A percentile compares a stretch with the other conserved stretches of the same genome.
Conservation (phyloP, 2,329 filamentous ascomycete species). For the Claviceps digitariae region DNA sequence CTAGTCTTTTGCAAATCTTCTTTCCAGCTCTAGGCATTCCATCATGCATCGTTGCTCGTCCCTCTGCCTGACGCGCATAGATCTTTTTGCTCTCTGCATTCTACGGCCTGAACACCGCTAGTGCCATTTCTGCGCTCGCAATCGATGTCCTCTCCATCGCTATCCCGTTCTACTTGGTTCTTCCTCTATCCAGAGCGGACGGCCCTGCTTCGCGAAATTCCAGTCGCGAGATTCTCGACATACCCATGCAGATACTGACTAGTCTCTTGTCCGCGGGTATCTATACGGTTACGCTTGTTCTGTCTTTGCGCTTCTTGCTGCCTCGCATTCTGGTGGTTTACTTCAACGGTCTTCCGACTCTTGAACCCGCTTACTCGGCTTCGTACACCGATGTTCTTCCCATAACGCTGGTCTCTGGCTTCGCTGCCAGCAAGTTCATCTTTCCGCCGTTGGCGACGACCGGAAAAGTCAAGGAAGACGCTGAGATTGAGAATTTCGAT, state of each 20-base stretch:
- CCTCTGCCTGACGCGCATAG: slow-evolving; percentile 21
- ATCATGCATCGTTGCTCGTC: too few relatives aligned
- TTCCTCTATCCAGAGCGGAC: slow-evolving; percentile 52
- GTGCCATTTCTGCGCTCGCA: slow-evolving; percentile 45
- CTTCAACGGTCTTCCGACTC: slow-evolving; percentile 57
- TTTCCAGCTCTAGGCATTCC: not conserved
- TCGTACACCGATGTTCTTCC: slow-evolving; percentile 49
- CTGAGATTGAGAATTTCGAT: slow-evolving; percentile 42
- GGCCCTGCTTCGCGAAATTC: slow-evolving; percentile 37
- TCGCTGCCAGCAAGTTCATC: slow-evolving; percentile 62
- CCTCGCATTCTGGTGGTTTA: slow-evolving; percentile 59
- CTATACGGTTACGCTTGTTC: slow-evolving; percentile 60
- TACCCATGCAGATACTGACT: slow-evolving; percentile 48
- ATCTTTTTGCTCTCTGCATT: slow-evolving; percentile 66
- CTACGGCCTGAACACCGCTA: slow-evolving; percentile 53
- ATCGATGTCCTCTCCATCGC: slow-evolving; percentile 59
- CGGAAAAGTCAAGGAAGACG: slow-evolving; percentile 33
- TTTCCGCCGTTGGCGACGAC: slow-evolving; percentile 54
- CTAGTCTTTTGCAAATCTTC: not conserved
- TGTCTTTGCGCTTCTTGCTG: slow-evolving; percentile 56
- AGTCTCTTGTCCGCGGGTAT: slow-evolving; percentile 56
- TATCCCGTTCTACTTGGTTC: slow-evolving; percentile 62
- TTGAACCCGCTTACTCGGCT: slow-evolving; percentile 54
- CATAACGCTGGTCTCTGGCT: slow-evolving; percentile 44
- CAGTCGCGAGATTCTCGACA: slow-evolving; percentile 55